These are phyloP conservation scores for Corynespora cassiicola DNA, from an alignment of 2,329 filamentous ascomycete genomes.

Conservation along the genomic window DNA sequence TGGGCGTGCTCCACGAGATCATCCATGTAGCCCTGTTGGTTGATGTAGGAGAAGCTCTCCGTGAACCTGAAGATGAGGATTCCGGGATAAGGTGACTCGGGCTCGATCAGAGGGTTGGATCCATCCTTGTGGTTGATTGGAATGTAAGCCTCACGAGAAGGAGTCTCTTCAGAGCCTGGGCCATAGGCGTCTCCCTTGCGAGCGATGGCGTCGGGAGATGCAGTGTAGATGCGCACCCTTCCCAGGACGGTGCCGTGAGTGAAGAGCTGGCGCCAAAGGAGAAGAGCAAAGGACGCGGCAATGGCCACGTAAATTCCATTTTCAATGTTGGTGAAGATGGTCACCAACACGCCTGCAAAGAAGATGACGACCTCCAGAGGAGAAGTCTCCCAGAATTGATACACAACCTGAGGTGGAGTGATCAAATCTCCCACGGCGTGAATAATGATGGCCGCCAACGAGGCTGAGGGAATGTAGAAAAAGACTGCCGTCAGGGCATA, in stretches of 20 bases:
- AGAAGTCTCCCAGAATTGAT: conserved; percentile 94
- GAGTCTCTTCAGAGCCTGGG: conserved; percentile 7
- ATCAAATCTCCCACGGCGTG: conserved; percentile 94
- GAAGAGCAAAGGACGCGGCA: conserved; percentile 74
- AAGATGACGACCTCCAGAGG: conserved; percentile 92
- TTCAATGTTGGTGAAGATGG: conserved; percentile 87
- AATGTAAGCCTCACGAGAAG: conserved; percentile 52
- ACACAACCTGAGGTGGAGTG: conserved; percentile 87
- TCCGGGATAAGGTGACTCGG: conserved; percentile 86
- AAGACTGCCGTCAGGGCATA: conserved; percentile 89
- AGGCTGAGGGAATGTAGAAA: conserved; percentile 87
- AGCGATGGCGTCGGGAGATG: conserved; percentile 78
- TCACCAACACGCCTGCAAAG: conserved; percentile 89
- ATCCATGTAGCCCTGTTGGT: conserved; percentile 87
- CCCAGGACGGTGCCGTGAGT: conserved; percentile 81
- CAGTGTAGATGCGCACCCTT: conserved; percentile 80
- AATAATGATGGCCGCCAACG: conserved; percentile 88
- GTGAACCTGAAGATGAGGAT: conserved; percentile 96
- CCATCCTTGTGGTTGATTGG: conserved; percentile 89
- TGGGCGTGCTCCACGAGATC: conserved; percentile 59
- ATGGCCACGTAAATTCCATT: conserved; percentile 92
- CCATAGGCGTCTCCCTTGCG: conserved; percentile 32
- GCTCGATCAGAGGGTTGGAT: conserved; percentile 81
- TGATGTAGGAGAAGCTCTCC: conserved; percentile 96
- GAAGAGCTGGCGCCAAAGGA: conserved; percentile 84